Conservation (phyloP, 805 yeast genomes). For the Myxozyma kluyveri region DNA sequence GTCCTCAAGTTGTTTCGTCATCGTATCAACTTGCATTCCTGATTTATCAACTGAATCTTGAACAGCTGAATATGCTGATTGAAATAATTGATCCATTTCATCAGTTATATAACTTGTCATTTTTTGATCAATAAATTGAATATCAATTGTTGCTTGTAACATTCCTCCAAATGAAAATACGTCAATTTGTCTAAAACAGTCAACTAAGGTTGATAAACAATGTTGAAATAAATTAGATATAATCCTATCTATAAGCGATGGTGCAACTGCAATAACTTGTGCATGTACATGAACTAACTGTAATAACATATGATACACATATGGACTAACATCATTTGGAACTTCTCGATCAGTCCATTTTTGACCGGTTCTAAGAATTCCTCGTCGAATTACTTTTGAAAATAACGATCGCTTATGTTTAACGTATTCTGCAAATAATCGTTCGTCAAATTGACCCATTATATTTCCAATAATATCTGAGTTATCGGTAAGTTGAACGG, state of each 20-base stretch:
- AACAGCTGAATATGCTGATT: conserved; percentile 23
- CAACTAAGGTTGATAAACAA: conserved; percentile 41
- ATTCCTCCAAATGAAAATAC: conserved; percentile 48
- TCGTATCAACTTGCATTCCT: conserved; percentile 13
- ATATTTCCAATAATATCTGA: conserved; percentile 47
- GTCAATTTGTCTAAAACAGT: conserved; percentile 46
- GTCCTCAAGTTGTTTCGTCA: conserved; percentile 25
- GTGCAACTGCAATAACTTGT: conserved; percentile 49
- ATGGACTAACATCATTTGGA: conserved; percentile 45
- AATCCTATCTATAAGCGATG: conserved; percentile 46
- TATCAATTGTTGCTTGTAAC: conserved; percentile 52
- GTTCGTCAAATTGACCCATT: conserved; percentile 50
- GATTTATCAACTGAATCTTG: conserved; percentile 25
- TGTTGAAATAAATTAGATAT: conserved; percentile 48
- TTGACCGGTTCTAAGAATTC: conserved; percentile 38
- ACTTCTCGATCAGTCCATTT: conserved; percentile 44
- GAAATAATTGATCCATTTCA: conserved; percentile 18
- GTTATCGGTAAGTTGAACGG: conserved; percentile 45
- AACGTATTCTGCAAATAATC: conserved; percentile 54
- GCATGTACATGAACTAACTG: conserved; percentile 53
- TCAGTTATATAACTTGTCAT: conserved; percentile 19
- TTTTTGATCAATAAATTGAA: conserved; percentile 46
- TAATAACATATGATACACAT: conserved; percentile 50
- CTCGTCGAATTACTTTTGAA: conserved; percentile 43
- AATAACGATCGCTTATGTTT: conserved; percentile 48